These are phyloP conservation scores for Coemansia pectinata DNA, from an alignment of 192 early-diverging fungal genomes.

Conservation along the genomic window DNA sequence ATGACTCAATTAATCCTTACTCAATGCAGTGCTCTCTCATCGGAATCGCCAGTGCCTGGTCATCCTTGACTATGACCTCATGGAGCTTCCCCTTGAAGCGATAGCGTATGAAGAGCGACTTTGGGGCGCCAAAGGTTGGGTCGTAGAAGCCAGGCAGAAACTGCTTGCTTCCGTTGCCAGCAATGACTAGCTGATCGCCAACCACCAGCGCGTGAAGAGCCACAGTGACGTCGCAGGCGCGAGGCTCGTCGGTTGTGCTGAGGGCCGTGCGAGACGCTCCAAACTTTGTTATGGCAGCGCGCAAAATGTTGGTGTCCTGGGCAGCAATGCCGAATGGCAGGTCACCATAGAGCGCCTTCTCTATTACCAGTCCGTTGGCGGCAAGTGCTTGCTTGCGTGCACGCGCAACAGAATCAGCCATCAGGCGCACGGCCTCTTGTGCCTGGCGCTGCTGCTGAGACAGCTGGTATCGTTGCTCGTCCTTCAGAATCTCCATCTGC, in stretches of 20 bases:
- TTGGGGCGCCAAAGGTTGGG: constrained; percentile 86
- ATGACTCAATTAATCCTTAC: not conserved
- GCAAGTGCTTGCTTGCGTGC: constrained; percentile 65
- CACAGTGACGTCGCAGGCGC: constrained; percentile 78
- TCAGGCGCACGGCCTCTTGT: constrained; percentile 69
- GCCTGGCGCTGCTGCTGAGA: constrained; percentile 73
- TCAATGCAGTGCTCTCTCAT: constrained; percentile 57
- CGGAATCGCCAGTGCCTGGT: constrained; percentile 77
- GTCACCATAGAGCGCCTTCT: constrained; percentile 88
- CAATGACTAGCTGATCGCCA: constrained; percentile 85
- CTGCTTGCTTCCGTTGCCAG: constrained; percentile 83
- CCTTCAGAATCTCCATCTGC: constrained; percentile 60
- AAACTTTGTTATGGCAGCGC: constrained; percentile 17
- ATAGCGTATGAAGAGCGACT: constrained; percentile 84
- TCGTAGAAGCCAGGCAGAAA: constrained; percentile 95
- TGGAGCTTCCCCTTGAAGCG: constrained; percentile 79
- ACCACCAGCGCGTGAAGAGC: constrained; percentile 82
- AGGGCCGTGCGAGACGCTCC: constrained; percentile 21
- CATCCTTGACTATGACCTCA: constrained; percentile 78
- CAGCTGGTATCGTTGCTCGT: constrained; percentile 66
- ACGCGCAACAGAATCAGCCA: constrained; percentile 71
- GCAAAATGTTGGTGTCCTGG: constrained; percentile 34
- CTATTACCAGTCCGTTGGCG: constrained; percentile 72
- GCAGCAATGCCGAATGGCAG: constrained; percentile 55
- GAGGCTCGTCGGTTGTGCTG: constrained; percentile 25